Evolutionary conservation across 345 rosid species (phyloP), one percentile per base, ranked within the genome.

Genomic region (Ailanthus altissimus): DNA sequence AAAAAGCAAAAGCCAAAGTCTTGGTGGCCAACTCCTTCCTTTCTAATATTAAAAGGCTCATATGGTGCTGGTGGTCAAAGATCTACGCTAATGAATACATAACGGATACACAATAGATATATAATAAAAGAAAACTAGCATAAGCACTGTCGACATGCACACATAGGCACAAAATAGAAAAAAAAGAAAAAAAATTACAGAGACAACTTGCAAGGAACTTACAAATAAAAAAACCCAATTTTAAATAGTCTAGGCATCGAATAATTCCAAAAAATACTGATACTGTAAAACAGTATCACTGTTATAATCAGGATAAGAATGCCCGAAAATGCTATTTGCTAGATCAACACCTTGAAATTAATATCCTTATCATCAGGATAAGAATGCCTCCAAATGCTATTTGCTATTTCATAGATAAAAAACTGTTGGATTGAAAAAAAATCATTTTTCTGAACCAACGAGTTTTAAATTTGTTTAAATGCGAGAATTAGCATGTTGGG

Each of bases 41-140:
- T 77, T 92, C 98, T 89, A 92, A 53, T 60, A 92, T 75, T 60
- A 96, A 88, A 80, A 96, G 94, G 69, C 97, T 97, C 98, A 96
- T 93, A 60, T 91, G 95, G 83, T 93, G 97, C 84, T 90, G 98
- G 81, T 90, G 90, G 72, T 93, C 98, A 89, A 84, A 92, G 70
- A 92, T 84, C 99, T 95, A 56, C 77, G 86, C 42, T 51, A 14
- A 18, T 67, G 47, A 74, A 70, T 16, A 58, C 18, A 32, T 3
- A 32, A 32, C 3, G 38, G 38, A 32, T 32, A 32, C 38, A 76
- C 26, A 32, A 32, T n/a, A n/a, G 38, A 32, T 32, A 32, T 32
- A 32, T 32, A 74, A 40, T 14, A 49, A 76, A 42, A 20, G 46
- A 53, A 81, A n/a, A 68, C 54, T 32, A 58, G 78, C n/a, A 23